Base-by-base conservation (phyloP, 129 eudicot genomes). In the Chrysanthemum makinoi region DNA sequence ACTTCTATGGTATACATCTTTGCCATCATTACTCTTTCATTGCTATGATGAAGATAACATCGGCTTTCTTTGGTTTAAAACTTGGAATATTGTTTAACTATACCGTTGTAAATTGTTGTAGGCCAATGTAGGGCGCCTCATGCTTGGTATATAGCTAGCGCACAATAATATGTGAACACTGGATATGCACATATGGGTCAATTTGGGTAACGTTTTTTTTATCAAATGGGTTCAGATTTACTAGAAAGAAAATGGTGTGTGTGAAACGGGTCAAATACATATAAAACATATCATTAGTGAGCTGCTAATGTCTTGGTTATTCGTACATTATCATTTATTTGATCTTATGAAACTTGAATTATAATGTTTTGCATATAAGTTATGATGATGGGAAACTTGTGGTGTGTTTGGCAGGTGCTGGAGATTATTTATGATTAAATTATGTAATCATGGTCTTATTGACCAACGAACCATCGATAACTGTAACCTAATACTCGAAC, bases 381-480 rank as follows among this genome's bases (percentile, higher is more conserved):
- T 28, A 28, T 68, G 48, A 24, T 30, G 46, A 44, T 39, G 46
- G 7, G 9, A 39, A 5, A 39, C 10, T 39, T 39, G 1, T 35
- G 43, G 10, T 39, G 1, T 39, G 19, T 70, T 68, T 79, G 55
- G 80, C 82, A 92, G 96, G 98, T 92, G 98, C 68, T 92, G 96
- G 96, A 83, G 81, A 80, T 52, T 92, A 58, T 85, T 88, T 58
- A 84, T 92, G 94, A 76, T 89, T 66, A 92, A 89, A 79, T 77
- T 92, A 46, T 92, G 98, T 96, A 89, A 89, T 26, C 96, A 88
- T 61, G 98, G 98, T 51, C 91, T 92, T 20, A 80, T 92, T 19
- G 98, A 92, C 70, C 87, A 91, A 17, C 86, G 89, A 47, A 46
- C 86, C 50, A 80, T 92, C 85, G 74, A 89, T 74, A 84, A 70